phyloP scores from a whole-genome alignment of 2,329 filamentous ascomycete genomes.

The Monilinia laxa region DNA sequence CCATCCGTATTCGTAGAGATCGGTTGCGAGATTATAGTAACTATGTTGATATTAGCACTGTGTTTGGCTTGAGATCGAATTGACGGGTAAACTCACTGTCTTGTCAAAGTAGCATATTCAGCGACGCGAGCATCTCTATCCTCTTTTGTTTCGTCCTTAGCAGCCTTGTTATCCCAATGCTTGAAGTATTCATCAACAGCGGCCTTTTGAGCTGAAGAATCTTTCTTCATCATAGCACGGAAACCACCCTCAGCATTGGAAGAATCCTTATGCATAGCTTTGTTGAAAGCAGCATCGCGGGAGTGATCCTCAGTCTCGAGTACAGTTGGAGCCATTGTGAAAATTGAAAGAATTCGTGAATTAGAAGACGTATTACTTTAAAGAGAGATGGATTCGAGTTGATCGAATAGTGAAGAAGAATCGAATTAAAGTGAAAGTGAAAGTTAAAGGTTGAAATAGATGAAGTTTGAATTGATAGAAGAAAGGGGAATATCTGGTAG shows the following conservation, averaged over 20 bases:
- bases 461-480: not conserved
- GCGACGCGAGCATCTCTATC: constrained; percentile 59
- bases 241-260: constrained; percentile 70
- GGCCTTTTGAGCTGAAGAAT: constrained; percentile 71
- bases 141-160: constrained; percentile 76
- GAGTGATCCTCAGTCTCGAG: constrained; percentile 65
- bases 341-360: constrained; percentile 18
- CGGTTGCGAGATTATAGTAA: constrained; percentile 97
- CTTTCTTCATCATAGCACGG: constrained; percentile 81
- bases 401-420: constrained; percentile 22
- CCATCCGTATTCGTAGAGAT: constrained; percentile 97
- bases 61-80: not conserved
- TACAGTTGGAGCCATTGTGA: constrained; percentile 20
- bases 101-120: constrained; percentile 89
- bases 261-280: constrained; percentile 74
- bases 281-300: constrained; percentile 88
- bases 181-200: constrained; percentile 93
- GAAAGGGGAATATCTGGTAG: constrained; percentile 22
- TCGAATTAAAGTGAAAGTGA: not conserved
- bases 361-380: constrained; percentile 13
- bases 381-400: constrained; percentile 24
- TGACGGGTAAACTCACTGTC: constrained; percentile 64
- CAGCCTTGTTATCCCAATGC: constrained; percentile 87
- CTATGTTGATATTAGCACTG: constrained; percentile 46
- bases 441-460: not conserved